Conservation (phyloP, 2,329 filamentous ascomycete genomes). For the Pyrenochaeta sp. region DNA sequence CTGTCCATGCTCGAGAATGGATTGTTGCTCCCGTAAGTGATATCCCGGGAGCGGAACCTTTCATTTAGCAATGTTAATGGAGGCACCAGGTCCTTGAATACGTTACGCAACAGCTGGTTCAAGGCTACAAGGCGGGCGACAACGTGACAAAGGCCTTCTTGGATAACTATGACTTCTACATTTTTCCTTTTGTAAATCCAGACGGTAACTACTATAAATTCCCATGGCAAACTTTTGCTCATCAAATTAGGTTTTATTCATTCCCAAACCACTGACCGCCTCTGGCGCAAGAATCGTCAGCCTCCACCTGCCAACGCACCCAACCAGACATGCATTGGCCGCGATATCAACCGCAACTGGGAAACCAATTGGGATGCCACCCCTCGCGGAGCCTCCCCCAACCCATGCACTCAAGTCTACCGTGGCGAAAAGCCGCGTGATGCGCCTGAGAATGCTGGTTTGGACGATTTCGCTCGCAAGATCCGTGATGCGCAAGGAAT, state of each 20-base stretch:
- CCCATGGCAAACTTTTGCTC: neutral
- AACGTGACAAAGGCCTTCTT: slow-evolving; percentile 42
- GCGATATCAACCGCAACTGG: slow-evolving; percentile 49
- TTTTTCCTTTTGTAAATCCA: slow-evolving; percentile 43
- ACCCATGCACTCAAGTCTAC: slow-evolving; percentile 44
- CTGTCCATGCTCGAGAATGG: slow-evolving; percentile 46
- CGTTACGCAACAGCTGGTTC: slow-evolving; percentile 35
- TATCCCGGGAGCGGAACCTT: neutral
- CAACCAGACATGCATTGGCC: slow-evolving; percentile 40
- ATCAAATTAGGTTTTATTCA: slow-evolving; percentile 39
- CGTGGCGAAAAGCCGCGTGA: slow-evolving; percentile 36
- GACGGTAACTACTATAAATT: slow-evolving; percentile 27
- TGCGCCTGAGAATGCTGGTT: slow-evolving; percentile 39
- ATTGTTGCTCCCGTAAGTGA: slow-evolving; percentile 53
- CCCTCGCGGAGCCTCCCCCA: slow-evolving; percentile 35
- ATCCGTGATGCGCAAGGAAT: slow-evolving; percentile 58
- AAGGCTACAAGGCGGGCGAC: slow-evolving; percentile 36
- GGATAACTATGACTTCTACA: slow-evolving; percentile 44
- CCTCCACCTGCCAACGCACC: slow-evolving; percentile 33
- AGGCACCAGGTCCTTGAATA: slow-evolving; percentile 32
- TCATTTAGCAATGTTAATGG: neutral
- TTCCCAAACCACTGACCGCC: slow-evolving; percentile 42
- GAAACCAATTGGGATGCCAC: slow-evolving; percentile 39
- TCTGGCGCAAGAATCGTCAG: slow-evolving; percentile 48
- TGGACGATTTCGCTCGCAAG: slow-evolving; percentile 58